phyloP scores from a whole-genome alignment of 768 basidiomycete species.

The Trametes villosa region DNA sequence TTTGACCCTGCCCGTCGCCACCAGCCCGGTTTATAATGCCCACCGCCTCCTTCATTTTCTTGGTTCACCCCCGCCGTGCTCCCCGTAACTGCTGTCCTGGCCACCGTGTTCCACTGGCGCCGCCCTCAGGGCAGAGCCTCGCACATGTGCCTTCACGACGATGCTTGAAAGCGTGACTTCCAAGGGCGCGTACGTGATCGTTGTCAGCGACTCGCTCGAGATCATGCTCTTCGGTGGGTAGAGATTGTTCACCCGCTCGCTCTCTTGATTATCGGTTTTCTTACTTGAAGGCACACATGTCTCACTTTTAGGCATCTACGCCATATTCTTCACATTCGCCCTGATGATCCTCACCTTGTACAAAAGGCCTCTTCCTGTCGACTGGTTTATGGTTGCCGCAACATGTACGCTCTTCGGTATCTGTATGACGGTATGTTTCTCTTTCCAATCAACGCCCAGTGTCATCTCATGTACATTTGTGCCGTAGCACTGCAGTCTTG shows the following conservation, averaged over 20 bases:
- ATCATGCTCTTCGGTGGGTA: constrained; percentile 18
- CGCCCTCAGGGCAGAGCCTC: neutral
- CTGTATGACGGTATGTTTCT: constrained; percentile 15
- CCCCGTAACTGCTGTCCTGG: too few relatives aligned
- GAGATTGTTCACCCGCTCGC: neutral
- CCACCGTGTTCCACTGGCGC: neutral
- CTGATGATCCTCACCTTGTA: constrained; percentile 15
- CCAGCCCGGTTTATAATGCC: neutral
- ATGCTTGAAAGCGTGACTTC: constrained; percentile 15
- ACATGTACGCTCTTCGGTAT: neutral
- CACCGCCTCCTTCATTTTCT: too few relatives aligned
- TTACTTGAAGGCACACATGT: too few relatives aligned
- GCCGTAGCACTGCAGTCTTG: constrained; percentile 15
- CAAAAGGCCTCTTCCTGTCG: constrained; percentile 15
- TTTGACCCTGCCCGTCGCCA: too few relatives aligned
- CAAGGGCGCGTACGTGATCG: constrained; percentile 16
- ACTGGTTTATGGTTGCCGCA: neutral
- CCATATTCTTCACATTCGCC: constrained; percentile 17
- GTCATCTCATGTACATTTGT: neutral
- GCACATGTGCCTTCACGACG: neutral
- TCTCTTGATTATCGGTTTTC: too few relatives aligned
- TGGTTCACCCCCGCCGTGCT: too few relatives aligned
- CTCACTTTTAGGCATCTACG: constrained; percentile 12
- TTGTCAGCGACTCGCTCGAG: constrained; percentile 20
- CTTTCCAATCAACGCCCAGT: neutral